Base-by-base conservation (phyloP, 225 moss, liverwort and hornwort genomes). In the Physcomitrium patens region DNA sequence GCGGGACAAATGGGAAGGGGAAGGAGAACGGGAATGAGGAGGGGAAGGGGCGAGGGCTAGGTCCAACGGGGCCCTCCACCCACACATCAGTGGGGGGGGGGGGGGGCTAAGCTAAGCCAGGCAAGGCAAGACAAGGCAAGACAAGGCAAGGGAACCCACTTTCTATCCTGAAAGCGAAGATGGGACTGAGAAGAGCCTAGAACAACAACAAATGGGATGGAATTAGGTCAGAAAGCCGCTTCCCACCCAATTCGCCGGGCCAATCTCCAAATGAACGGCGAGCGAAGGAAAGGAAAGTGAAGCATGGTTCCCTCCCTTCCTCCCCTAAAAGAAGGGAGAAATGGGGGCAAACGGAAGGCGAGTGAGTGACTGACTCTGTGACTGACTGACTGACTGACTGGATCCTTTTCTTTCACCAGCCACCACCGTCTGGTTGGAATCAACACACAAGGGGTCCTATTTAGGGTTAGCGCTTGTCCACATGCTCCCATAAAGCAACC, bases 401-500 rank as follows among this genome's bases (percentile, higher is more conserved):
- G 18, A 78, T 58, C n/a, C n/a, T n/a, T n/a, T n/a, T n/a, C 71
- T 57, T 59, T 47, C 24, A 23, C 46, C 1, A 60, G 17, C 11
- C 16, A 43, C 11, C 16, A 43, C 26, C 14, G 43, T 65, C 5
- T 10, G 44, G 74, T 63, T 41, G 58, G 73, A 18, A 24, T 43
- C n/a, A 12, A 43, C 0, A 11, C 37, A 58, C 56, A 26, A 15
- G 51, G 26, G 31, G 47, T 67, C 63, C 73, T 76, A 73, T 73
- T 77, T 84, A 80, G 83, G 60, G 4, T 41, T 60, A 24, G 51
- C 9, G 64, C 22, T 66, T 73, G 84, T 84, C 84, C 80, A 80
- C 80, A 76, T 60, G 80, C 37, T 65, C 75, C 65, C 47, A 73
- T 57, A 83, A 83, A 76, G 83, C 69, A 84, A 80, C 83, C 80